Evolutionary conservation across 2,329 filamentous ascomycete genomes (phyloP).

Genomic region (Scedosporium dehoogii): DNA sequence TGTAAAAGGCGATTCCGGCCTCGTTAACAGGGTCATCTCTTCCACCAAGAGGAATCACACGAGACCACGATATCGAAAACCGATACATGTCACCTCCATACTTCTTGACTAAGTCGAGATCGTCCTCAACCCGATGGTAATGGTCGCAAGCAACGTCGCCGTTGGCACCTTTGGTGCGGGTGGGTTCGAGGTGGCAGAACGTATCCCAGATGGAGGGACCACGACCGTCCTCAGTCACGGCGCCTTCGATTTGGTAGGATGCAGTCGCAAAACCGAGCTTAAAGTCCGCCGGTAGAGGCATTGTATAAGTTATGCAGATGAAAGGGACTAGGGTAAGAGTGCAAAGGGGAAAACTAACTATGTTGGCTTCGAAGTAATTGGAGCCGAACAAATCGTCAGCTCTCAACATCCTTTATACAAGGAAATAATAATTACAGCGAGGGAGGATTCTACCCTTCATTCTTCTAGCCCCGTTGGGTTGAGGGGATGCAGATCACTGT

Average conservation of each 20-base stretch:
- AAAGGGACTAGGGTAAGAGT: background rate
- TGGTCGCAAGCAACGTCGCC: constrained; percentile 38
- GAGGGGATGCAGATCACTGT: background rate
- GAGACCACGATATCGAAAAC: constrained; percentile 58
- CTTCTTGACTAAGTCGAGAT: constrained; percentile 48
- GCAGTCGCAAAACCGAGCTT: constrained; percentile 31
- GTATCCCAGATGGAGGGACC: constrained; percentile 33
- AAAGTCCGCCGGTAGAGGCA: constrained; percentile 24
- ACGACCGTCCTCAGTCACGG: constrained; percentile 27
- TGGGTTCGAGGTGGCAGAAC: constrained; percentile 28
- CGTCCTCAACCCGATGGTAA: constrained; percentile 34
- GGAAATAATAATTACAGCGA: too few species aligned
- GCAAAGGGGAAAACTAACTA: background rate
- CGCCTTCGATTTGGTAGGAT: constrained; percentile 34
- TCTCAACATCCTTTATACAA: too few species aligned
- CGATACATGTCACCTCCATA: constrained; percentile 51
- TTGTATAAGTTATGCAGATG: constrained; percentile 16
- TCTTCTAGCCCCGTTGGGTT: too few species aligned
- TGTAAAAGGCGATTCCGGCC: constrained; percentile 49
- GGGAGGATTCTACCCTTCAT: too few species aligned
- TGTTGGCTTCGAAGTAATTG: background rate
- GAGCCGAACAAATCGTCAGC: background rate
- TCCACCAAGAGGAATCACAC: constrained; percentile 55
- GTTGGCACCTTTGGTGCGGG: constrained; percentile 27
- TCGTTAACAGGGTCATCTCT: constrained; percentile 53